Evolutionary conservation across 148 eudicot species (phyloP).

Genomic region (Chenopodium formosanum): DNA sequence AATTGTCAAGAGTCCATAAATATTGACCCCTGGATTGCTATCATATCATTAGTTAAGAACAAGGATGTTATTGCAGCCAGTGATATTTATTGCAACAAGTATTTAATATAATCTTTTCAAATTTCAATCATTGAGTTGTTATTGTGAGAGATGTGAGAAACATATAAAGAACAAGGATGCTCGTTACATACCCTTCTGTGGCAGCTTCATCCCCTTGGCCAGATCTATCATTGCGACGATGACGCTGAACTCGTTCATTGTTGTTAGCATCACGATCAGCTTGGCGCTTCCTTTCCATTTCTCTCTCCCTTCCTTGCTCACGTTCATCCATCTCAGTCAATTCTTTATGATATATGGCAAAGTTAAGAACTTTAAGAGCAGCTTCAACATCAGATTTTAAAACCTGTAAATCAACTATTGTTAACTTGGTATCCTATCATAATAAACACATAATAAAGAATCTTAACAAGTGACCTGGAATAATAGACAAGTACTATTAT

Average conservation of each 20-base stretch:
- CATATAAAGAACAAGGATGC: not conserved
- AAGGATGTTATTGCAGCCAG: not conserved
- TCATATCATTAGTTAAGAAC: not conserved
- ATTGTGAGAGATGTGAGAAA: not conserved
- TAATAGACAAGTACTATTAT: not conserved
- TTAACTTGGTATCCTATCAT: not conserved
- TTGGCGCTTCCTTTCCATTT: slow-evolving; percentile 63
- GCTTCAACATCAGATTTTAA: slow-evolving; percentile 84
- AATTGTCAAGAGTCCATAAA: not conserved
- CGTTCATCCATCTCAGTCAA: slow-evolving; percentile 96
- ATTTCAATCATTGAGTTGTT: not conserved
- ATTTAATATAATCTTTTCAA: not conserved
- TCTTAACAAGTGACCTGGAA: not conserved
- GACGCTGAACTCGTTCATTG: slow-evolving; percentile 29
- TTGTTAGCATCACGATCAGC: slow-evolving; percentile 53
- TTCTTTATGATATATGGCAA: slow-evolving; percentile 97
- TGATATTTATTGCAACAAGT: not conserved
- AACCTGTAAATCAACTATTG: slow-evolving; percentile 47
- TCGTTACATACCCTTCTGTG: slow-evolving; percentile 54
- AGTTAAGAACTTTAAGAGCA: slow-evolving; percentile 91
- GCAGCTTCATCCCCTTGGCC: slow-evolving; percentile 35
- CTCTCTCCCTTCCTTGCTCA: slow-evolving; percentile 70
- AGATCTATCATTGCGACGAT: slow-evolving; percentile 29
- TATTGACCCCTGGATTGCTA: not conserved
- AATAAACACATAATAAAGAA: not conserved